Evolutionary conservation across 2,329 filamentous ascomycete genomes (phyloP).

Genomic region (Xylariaceae sp.): DNA sequence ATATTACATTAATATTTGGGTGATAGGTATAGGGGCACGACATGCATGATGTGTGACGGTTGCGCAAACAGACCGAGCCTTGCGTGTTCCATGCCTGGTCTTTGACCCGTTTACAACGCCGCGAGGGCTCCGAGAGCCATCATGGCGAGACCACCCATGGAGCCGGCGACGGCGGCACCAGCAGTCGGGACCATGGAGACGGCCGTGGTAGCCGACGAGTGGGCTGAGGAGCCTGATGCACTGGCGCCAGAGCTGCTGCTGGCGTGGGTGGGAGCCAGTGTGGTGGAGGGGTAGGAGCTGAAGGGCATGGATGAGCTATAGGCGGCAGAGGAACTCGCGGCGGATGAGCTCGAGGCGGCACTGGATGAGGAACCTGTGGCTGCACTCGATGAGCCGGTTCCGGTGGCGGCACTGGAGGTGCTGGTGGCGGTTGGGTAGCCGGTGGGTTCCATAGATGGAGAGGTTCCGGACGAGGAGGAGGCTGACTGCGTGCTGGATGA

Average conservation of each 20-base stretch:
- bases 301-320: neutral
- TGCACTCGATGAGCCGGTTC: neutral
- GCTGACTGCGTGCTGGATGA: conserved; percentile 3
- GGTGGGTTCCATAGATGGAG: neutral
- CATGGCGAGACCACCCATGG: conserved; percentile 18
- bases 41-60: neutral
- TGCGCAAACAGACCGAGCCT: neutral
- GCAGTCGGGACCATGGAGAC: conserved; percentile 11
- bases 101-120: conserved; percentile 7
- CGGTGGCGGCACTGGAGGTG: neutral
- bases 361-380: no score
- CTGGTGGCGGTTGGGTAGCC: neutral
- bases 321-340: neutral
- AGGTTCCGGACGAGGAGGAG: conserved; percentile 1
- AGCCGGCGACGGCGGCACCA: conserved; percentile 15
- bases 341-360: neutral
- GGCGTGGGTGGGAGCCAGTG: neutral
- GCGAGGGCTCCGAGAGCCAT: conserved; percentile 17
- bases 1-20: conserved; percentile 10
- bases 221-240: neutral
- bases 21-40: no score
- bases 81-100: neutral
- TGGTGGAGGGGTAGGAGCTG: conserved; percentile 4
- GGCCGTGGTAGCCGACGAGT: conserved; percentile 4
- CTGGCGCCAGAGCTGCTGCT: conserved; percentile 10